Conservation (phyloP, 2,329 filamentous ascomycete species). For the Aspergillus latus region DNA sequence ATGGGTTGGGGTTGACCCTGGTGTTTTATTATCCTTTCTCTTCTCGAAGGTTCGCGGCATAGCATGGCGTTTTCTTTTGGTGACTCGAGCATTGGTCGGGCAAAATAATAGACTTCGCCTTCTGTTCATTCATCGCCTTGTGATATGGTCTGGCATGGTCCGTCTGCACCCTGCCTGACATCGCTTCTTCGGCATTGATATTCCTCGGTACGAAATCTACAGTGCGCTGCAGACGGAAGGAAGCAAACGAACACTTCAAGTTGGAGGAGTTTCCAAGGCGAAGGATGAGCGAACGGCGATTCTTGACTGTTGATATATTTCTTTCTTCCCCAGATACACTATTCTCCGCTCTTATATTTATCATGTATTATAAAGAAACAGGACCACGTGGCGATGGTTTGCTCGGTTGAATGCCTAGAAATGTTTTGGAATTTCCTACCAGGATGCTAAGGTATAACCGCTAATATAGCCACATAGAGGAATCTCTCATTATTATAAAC, state of each 20-base stretch:
- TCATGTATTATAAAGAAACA: conserved; percentile 21
- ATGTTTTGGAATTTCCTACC: neutral
- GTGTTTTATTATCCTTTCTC: conserved; percentile 9
- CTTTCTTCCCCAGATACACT: conserved; percentile 8
- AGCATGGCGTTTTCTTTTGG: conserved; percentile 41
- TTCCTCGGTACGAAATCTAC: no score
- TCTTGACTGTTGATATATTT: conserved; percentile 4
- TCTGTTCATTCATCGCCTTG: neutral
- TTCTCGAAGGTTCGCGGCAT: conserved; percentile 35
- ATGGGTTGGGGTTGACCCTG: neutral
- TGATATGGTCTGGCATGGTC: neutral
- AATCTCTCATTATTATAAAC: neutral
- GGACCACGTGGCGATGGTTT: conserved; percentile 6
- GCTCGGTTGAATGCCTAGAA: neutral
- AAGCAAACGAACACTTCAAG: neutral
- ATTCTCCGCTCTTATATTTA: conserved; percentile 23
- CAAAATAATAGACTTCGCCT: conserved; percentile 20
- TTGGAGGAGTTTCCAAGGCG: neutral
- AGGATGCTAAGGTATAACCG: neutral
- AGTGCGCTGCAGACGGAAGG: no score
- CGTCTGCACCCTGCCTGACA: neutral
- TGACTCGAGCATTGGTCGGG: conserved; percentile 26
- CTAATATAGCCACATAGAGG: no score
- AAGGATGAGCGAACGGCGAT: neutral
- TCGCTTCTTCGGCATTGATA: neutral